phyloP scores from a whole-genome alignment of 345 rosid species.

The Arabidopsis arenosa region DNA sequence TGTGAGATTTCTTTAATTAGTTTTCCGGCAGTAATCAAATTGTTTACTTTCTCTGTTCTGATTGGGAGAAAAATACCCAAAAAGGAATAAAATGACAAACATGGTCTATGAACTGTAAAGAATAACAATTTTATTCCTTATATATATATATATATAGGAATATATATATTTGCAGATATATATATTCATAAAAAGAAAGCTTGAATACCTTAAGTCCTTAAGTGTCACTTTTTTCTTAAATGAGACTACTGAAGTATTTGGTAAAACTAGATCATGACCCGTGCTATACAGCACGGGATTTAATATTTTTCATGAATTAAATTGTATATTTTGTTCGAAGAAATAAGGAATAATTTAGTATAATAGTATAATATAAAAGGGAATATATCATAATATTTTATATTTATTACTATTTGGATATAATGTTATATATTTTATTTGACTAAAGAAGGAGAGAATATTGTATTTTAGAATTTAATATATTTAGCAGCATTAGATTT shows the following conservation, averaged over 20 bases:
- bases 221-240: constrained; percentile 10
- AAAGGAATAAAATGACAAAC: constrained; percentile 10
- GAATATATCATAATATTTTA: no score
- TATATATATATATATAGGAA: neutral
- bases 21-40: neutral
- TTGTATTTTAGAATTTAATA: no score
- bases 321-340: no score
- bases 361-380: no score
- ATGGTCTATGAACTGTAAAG: constrained; percentile 29
- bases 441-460: no score
- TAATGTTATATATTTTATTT: no score
- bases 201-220: constrained; percentile 32
- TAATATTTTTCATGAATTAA: no score
- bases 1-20: neutral
- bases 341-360: no score
- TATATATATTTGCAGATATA: constrained; percentile 13
- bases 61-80: constrained; percentile 1
- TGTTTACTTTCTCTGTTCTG: constrained; percentile 6
- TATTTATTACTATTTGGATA: no score
- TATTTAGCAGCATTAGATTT: no score
- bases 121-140: neutral
- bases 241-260: constrained; percentile 15
- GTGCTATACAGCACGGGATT: no score
- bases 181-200: constrained; percentile 13
- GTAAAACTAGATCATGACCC: no score